These are phyloP conservation scores for Avena atlantica DNA, from an alignment of 176 grass and related monocot genomes.

Conservation along the genomic window DNA sequence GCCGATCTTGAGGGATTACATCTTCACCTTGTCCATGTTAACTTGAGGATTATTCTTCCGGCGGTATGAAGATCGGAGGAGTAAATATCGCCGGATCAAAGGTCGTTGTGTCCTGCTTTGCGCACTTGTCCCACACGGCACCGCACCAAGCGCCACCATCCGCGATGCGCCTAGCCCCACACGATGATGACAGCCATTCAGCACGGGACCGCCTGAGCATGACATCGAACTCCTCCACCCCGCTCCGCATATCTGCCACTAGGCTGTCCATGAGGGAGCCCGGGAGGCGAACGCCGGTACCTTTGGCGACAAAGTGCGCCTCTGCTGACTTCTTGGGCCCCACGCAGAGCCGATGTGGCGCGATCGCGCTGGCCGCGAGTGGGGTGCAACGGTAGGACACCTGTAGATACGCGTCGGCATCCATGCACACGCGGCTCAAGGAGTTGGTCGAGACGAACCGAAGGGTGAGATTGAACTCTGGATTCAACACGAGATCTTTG, in stretches of 20 bases:
- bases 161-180: neutral
- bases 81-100: neutral
- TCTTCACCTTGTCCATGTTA: neutral
- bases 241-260: neutral
- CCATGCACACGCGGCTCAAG: neutral
- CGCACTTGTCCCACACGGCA: neutral
- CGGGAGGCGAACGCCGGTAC: neutral
- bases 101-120: neutral
- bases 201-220: neutral
- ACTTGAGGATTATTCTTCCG: neutral
- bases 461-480: neutral
- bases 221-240: neutral
- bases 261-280: slow-evolving; percentile 29
- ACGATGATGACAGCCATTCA: neutral
- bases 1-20: neutral
- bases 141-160: neutral
- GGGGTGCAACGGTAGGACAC: neutral
- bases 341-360: neutral
- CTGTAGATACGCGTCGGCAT: neutral
- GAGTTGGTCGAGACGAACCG: neutral
- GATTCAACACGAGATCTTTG: neutral
- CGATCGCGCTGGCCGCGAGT: neutral
- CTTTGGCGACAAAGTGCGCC: neutral
- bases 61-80: neutral
- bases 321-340: neutral